Evolutionary conservation across 192 early-diverging fungal genomes (phyloP).

Genomic region (Podila epicladia): DNA sequence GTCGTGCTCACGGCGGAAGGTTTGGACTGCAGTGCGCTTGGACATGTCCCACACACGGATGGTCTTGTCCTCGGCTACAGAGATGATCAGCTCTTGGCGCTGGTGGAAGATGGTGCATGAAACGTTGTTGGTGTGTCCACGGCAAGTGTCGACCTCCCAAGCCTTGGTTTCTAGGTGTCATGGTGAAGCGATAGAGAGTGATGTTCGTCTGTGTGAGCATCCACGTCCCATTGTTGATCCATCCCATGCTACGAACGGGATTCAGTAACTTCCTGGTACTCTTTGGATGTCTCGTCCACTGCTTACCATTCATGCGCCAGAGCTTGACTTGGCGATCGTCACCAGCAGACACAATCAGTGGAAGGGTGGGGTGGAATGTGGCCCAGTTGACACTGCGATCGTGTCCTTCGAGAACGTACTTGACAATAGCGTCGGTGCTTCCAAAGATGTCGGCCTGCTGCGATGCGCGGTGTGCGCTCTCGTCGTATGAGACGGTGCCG

Average conservation of each 20-base stretch:
- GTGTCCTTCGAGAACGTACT: conserved; percentile 98
- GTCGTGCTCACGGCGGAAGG: conserved; percentile 97
- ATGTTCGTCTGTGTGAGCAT: background rate
- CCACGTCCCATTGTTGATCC: background rate
- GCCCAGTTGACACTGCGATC: conserved; percentile 98
- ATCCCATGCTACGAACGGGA: background rate
- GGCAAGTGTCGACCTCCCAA: conserved; percentile 99
- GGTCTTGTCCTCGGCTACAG: conserved; percentile 95
- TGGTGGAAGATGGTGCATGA: conserved; percentile 95
- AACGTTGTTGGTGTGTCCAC: conserved; percentile 99
- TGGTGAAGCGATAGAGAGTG: background rate
- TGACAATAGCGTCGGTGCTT: conserved; percentile 94
- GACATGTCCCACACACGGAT: conserved; percentile 99
- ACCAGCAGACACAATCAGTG: conserved; percentile 95
- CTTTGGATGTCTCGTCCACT: background rate
- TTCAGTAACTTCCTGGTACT: too few species aligned
- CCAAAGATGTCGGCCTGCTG: conserved; percentile 97
- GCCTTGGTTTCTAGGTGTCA: conserved; percentile 84
- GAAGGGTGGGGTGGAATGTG: conserved; percentile 95
- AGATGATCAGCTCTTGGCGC: conserved; percentile 94
- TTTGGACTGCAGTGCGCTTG: conserved; percentile 93
- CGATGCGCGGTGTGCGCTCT: conserved; percentile 56
- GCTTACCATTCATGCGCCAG: conserved; percentile 96
- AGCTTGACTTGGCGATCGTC: conserved; percentile 99
- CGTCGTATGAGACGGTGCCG: conserved; percentile 61